Evolutionary conservation across 768 basidiomycete species (phyloP).

Genomic region (Porphyrellus cyaneotinctus): DNA sequence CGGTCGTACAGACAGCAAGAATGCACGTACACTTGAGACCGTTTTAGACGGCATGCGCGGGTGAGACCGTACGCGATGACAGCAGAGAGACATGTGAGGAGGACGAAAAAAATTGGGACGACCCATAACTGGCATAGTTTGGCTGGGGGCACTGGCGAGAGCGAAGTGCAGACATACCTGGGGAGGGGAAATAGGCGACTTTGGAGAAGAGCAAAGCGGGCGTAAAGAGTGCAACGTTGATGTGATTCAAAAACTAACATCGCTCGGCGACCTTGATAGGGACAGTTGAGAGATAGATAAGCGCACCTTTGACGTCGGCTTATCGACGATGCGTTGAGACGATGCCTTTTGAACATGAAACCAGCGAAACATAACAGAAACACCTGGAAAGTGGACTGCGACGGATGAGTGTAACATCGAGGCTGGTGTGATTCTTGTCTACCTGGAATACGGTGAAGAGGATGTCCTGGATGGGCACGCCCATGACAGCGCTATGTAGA

Average conservation of each 20-base stretch:
- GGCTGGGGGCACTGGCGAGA: slow-evolving; percentile 33
- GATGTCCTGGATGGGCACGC: slow-evolving; percentile 11
- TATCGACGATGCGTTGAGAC: slow-evolving; percentile 75
- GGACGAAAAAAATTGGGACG: slow-evolving; percentile 78
- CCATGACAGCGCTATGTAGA: background rate
- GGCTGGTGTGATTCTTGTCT: background rate
- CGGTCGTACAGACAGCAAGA: background rate
- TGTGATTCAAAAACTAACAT: slow-evolving; percentile 63
- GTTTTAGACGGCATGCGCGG: slow-evolving; percentile 58
- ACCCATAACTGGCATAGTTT: slow-evolving; percentile 83
- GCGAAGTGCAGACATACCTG: slow-evolving; percentile 43
- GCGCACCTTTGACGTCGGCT: slow-evolving; percentile 80
- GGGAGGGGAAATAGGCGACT: slow-evolving; percentile 87
- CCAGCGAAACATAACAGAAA: slow-evolving; percentile 83
- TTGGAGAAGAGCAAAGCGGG: slow-evolving; percentile 89
- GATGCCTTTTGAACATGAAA: slow-evolving; percentile 82
- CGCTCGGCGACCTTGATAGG: background rate
- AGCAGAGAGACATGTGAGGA: slow-evolving; percentile 74
- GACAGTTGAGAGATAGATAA: fast-evolving
- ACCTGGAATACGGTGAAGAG: slow-evolving; percentile 32
- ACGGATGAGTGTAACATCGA: background rate
- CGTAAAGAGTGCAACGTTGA: slow-evolving; percentile 89
- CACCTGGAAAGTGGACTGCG: slow-evolving; percentile 83
- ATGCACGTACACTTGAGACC: slow-evolving; percentile 65
- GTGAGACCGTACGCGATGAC: slow-evolving; percentile 60